These are phyloP conservation scores for Candida sanyaensis DNA, from an alignment of 1,139 yeast species.

Conservation along the genomic window DNA sequence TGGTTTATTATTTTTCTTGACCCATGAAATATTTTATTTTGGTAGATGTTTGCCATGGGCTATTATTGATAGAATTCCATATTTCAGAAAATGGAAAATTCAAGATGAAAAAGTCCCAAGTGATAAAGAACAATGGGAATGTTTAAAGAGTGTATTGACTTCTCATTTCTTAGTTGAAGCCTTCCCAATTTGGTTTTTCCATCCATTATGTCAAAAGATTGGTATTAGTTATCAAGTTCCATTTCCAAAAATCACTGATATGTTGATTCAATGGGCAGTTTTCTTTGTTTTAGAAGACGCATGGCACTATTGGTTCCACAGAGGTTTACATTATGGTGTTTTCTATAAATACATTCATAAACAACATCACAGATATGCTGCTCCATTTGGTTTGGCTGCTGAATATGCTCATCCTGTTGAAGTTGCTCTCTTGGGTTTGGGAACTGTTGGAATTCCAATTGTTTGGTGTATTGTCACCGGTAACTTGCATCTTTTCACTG, in stretches of 20 bases:
- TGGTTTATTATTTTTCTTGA: conserved; percentile 69
- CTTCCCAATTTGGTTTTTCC: conserved; percentile 94
- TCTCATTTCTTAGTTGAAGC: conserved; percentile 93
- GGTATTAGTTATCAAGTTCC: conserved; percentile 81
- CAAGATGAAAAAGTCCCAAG: conserved; percentile 60
- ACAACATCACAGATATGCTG: conserved; percentile 95
- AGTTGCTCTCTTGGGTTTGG: conserved; percentile 86
- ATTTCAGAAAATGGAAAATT: conserved; percentile 74
- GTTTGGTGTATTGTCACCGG: conserved; percentile 37
- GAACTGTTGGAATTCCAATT: conserved; percentile 95
- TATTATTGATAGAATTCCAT: conserved; percentile 74
- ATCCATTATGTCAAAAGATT: conserved; percentile 76
- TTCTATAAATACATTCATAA: conserved; percentile 91
- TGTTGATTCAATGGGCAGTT: conserved; percentile 63
- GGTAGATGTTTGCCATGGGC: conserved; percentile 87
- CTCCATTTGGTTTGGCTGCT: conserved; percentile 95
- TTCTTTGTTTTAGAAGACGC: conserved; percentile 88
- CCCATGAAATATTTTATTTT: conserved; percentile 82
- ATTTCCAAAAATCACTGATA: conserved; percentile 65
- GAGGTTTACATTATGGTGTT: conserved; percentile 81
- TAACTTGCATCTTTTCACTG: conserved; percentile 68
- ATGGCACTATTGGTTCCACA: conserved; percentile 96
- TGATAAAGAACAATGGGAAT: conserved; percentile 85
- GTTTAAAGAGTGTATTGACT: conserved; percentile 77
- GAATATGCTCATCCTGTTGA: conserved; percentile 97